These are phyloP conservation scores for Willaertia magna DNA, from an alignment of 208 protist species.

Conservation along the genomic window DNA sequence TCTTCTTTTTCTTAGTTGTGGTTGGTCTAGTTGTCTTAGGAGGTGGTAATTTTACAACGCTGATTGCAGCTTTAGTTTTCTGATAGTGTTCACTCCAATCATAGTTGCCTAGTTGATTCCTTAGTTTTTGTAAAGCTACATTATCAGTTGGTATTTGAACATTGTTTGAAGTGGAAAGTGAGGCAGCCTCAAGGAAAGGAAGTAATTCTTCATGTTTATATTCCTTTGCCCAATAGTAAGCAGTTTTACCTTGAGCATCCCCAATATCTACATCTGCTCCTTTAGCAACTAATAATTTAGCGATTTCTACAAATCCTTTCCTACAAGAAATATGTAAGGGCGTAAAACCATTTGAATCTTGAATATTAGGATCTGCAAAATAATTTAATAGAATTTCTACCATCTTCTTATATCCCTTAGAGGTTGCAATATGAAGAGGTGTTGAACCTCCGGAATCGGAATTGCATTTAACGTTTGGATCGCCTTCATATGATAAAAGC, in stretches of 20 bases:
- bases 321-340: neutral
- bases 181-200: neutral
- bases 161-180: too few species aligned
- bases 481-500: neutral
- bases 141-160: too few species aligned
- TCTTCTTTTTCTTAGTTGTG: too few species aligned
- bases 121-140: too few species aligned
- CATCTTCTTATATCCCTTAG: constrained; percentile 4
- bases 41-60: too few species aligned
- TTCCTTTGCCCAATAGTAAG: constrained; percentile 1
- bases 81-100: too few species aligned
- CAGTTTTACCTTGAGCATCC: neutral
- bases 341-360: neutral
- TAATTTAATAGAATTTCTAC: neutral
- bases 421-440: neutral
- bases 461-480: neutral
- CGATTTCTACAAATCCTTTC: neutral
- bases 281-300: neutral
- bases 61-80: too few species aligned
- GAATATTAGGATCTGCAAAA: neutral
- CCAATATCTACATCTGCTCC: neutral
- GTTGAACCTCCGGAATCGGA: neutral
- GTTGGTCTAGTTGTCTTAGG: too few species aligned
- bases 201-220: neutral
- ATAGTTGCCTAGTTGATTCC: too few species aligned